Conservation (phyloP, 805 yeast genomes). For the Candida schatavii region DNA sequence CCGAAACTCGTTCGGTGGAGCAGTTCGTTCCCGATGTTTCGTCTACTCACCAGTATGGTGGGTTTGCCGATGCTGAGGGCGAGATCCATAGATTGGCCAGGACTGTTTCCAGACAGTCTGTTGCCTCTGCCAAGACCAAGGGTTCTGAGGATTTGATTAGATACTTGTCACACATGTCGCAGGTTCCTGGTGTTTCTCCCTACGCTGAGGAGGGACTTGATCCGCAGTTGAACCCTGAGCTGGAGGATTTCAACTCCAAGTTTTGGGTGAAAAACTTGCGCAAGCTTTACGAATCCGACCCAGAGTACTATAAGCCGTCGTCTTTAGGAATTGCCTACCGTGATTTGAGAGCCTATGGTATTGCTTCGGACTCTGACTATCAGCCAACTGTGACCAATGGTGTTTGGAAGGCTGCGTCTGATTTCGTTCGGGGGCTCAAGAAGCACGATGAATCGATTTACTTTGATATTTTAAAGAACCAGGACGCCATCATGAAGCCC, state of each 20-base stretch:
- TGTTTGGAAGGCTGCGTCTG: constrained; percentile 21
- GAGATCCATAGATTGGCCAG: constrained; percentile 44
- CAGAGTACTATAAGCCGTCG: constrained; percentile 62
- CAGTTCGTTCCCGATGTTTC: background rate
- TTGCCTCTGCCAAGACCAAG: constrained; percentile 10
- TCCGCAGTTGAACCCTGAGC: constrained; percentile 55
- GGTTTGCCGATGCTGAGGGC: constrained; percentile 31
- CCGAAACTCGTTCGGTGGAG: constrained; percentile 12
- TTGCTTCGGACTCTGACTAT: constrained; percentile 66
- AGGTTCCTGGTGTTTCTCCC: constrained; percentile 49
- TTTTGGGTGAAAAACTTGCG: constrained; percentile 68
- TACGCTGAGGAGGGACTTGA: constrained; percentile 21
- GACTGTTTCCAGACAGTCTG: constrained; percentile 26
- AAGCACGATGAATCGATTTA: constrained; percentile 22
- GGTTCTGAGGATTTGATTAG: constrained; percentile 25
- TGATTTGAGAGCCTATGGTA: constrained; percentile 59
- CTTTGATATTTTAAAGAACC: constrained; percentile 32
- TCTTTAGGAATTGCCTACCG: constrained; percentile 59
- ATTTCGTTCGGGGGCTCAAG: constrained; percentile 14
- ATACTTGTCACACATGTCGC: constrained; percentile 49
- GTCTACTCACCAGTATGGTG: constrained; percentile 28
- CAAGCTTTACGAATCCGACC: constrained; percentile 50
- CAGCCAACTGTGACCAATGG: constrained; percentile 56
- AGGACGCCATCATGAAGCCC: constrained; percentile 35
- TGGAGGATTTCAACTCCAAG: constrained; percentile 56